phyloP scores from a whole-genome alignment of 805 yeast species.

The Huiozyma naganishii region DNA sequence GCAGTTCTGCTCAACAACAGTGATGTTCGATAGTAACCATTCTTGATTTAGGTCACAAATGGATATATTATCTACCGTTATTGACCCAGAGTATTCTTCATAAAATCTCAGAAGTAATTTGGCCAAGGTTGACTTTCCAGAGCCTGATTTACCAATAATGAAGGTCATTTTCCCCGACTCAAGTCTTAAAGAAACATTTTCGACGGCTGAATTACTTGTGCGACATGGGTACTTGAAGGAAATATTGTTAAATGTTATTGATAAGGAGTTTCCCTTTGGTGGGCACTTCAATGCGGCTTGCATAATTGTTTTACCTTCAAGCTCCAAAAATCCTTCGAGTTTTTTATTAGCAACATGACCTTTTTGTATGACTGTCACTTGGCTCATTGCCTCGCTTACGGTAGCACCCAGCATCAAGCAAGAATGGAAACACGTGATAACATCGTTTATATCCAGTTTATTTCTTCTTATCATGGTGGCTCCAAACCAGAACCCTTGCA shows the following conservation, averaged over 20 bases:
- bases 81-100: constrained; percentile 38
- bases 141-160: constrained; percentile 81
- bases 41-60: constrained; percentile 32
- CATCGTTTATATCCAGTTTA: constrained; percentile 45
- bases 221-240: constrained; percentile 56
- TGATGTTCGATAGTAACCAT: constrained; percentile 54
- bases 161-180: constrained; percentile 41
- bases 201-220: constrained; percentile 36
- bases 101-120: constrained; percentile 55
- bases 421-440: constrained; percentile 74
- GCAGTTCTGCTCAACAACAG: constrained; percentile 65
- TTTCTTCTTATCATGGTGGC: constrained; percentile 47
- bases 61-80: constrained; percentile 46
- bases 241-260: constrained; percentile 44
- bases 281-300: neutral
- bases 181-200: constrained; percentile 37
- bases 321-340: constrained; percentile 32
- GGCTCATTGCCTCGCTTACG: constrained; percentile 43
- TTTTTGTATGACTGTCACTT: constrained; percentile 53
- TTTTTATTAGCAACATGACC: constrained; percentile 59
- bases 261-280: neutral
- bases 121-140: constrained; percentile 82
- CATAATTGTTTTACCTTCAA: neutral
- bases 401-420: constrained; percentile 64
- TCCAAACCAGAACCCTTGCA: constrained; percentile 92